Percentiles rank a stretch among this genome's conserved stretches.
Evolutionary conservation across 176 grass and related monocot species (phyloP).

Genomic region (Tillandsia leiboldiana): DNA sequence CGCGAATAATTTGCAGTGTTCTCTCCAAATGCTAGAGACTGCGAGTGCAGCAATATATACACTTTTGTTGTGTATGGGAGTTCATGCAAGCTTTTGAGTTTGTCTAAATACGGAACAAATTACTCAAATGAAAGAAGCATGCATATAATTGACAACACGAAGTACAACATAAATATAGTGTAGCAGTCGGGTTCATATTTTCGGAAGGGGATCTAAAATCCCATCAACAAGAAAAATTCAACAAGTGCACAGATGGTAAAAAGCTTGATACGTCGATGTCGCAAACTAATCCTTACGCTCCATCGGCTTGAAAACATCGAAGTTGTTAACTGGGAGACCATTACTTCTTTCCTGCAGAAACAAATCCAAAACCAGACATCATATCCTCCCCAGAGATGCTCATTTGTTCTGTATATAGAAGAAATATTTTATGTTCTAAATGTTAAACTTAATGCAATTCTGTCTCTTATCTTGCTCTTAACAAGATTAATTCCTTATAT

Average conservation of each 20-base stretch:
- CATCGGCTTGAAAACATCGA: constrained; percentile 89
- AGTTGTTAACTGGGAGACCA: constrained; percentile 53
- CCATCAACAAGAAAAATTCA: constrained; percentile 3
- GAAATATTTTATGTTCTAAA: neutral
- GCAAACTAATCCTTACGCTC: constrained; percentile 50
- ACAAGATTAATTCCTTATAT: too few species aligned
- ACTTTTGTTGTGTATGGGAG: too few species aligned
- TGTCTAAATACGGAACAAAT: too few species aligned
- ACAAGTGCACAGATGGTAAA: neutral
- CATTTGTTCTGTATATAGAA: neutral
- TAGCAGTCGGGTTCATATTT: neutral
- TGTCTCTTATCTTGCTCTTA: too few species aligned
- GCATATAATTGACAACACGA: neutral
- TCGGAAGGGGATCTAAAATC: neutral
- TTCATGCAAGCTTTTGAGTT: too few species aligned
- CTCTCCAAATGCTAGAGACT: too few species aligned
- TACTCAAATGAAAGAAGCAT: neutral
- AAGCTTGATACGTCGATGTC: neutral
- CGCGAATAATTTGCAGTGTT: too few species aligned
- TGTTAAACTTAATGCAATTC: too few species aligned
- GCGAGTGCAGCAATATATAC: too few species aligned
- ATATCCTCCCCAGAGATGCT: neutral
- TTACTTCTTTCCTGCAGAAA: constrained; percentile 49
- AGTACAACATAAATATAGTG: neutral
- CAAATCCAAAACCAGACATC: neutral